phyloP scores from a whole-genome alignment of 139 green algal species.

The Tetradesmus obliquus region DNA sequence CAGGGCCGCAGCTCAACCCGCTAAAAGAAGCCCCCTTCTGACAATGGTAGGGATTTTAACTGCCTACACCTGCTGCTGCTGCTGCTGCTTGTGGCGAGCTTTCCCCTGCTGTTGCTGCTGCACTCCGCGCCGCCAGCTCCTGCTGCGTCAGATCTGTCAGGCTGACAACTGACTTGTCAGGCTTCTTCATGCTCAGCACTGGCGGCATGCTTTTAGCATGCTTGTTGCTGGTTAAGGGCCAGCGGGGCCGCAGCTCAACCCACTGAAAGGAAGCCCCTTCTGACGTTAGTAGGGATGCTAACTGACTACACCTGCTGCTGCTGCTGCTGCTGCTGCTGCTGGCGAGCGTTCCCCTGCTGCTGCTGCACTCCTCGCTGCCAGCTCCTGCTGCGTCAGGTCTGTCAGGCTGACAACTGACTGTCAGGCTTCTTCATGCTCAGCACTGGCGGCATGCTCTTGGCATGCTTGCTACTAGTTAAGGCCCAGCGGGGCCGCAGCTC shows the following conservation, averaged over 20 bases:
- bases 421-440: slow-evolving; percentile 43
- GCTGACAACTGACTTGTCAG: slow-evolving; percentile 48
- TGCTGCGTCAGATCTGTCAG: slow-evolving; percentile 60
- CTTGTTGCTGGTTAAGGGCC: slow-evolving; percentile 84
- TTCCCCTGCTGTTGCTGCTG: slow-evolving; percentile 8
- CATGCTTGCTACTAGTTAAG: slow-evolving; percentile 73
- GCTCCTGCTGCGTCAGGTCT: slow-evolving; percentile 54
- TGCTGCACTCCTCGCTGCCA: neutral
- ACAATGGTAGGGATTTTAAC: neutral
- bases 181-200: slow-evolving; percentile 40
- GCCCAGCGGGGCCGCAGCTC: slow-evolving; percentile 91
- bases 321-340: neutral
- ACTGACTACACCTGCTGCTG: neutral
- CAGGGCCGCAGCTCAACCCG: slow-evolving; percentile 84
- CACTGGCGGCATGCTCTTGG: slow-evolving; percentile 19
- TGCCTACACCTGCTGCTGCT: neutral
- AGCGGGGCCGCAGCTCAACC: slow-evolving; percentile 89
- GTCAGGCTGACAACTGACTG: slow-evolving; percentile 55
- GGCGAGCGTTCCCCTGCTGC: no score
- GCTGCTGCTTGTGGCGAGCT: neutral
- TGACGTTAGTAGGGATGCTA: neutral
- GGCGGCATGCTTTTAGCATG: slow-evolving; percentile 42
- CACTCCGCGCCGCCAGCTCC: slow-evolving; percentile 14
- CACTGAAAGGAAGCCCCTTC: slow-evolving; percentile 62
- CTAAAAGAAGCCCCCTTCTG: neutral